Evolutionary conservation across 2,329 filamentous ascomycete genomes (phyloP).

Genomic region (Colletotrichum sp.): DNA sequence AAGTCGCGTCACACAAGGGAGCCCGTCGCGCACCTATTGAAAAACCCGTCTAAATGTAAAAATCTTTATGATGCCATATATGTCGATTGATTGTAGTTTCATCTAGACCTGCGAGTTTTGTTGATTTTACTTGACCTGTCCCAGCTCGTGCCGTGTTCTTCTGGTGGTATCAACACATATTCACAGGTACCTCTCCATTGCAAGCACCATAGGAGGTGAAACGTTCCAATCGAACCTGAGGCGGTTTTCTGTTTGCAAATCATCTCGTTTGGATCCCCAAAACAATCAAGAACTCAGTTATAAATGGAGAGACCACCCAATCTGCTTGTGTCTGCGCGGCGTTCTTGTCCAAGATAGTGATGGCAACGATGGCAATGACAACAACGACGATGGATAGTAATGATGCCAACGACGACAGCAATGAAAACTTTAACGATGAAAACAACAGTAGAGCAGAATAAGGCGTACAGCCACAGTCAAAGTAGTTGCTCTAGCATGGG

Average conservation of each 20-base stretch:
- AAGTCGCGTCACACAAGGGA: fast-evolving
- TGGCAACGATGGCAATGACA: background rate
- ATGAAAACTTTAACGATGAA: background rate
- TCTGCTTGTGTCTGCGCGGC: background rate
- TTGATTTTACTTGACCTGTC: fast-evolving
- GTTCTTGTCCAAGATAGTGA: too few relatives aligned
- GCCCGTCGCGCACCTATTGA: fast-evolving
- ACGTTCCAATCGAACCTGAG: background rate
- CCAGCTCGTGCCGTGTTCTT: background rate
- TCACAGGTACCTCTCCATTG: background rate
- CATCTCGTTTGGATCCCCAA: background rate
- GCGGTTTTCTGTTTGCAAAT: fast-evolving
- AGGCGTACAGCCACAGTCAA: fast-evolving
- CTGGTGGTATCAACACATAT: background rate
- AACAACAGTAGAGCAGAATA: background rate
- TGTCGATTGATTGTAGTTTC: background rate
- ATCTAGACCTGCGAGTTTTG: fast-evolving
- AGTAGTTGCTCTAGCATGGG: background rate
- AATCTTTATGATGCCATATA: fast-evolving
- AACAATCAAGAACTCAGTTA: too few relatives aligned
- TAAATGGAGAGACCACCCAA: background rate
- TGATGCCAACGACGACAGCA: background rate
- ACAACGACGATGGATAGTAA: background rate
- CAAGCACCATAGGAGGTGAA: background rate
- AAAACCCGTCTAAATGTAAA: too few relatives aligned